These are phyloP conservation scores for Leishmania major DNA, from an alignment of 208 protist genomes.

Conservation along the genomic window DNA sequence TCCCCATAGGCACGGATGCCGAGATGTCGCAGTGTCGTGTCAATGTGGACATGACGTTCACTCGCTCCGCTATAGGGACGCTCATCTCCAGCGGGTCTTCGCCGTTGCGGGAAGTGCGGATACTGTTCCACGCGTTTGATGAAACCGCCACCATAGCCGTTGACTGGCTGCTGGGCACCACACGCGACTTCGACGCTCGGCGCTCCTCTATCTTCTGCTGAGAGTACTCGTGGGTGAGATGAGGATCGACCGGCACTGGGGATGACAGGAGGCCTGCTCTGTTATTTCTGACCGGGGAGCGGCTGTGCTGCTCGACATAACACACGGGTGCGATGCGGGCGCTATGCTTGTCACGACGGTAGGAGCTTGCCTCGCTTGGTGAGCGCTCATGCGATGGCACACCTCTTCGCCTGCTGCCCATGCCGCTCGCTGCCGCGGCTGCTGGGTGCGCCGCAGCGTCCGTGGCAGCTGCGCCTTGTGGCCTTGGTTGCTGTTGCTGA, in stretches of 20 bases:
- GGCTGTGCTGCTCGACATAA: neutral
- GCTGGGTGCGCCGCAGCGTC: neutral
- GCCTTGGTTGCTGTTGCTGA: slow-evolving; percentile 8
- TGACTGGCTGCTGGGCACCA: neutral
- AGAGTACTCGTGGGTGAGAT: slow-evolving; percentile 15
- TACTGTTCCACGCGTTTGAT: slow-evolving; percentile 30
- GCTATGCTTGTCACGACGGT: neutral
- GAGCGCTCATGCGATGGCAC: neutral
- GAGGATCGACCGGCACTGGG: neutral
- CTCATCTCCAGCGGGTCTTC: slow-evolving; percentile 35
- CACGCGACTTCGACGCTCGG: slow-evolving; percentile 1
- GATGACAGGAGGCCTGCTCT: neutral
- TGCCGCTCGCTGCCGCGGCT: neutral
- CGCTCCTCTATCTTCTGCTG: slow-evolving; percentile 21
- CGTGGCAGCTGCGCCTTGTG: neutral
- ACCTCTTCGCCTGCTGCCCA: neutral
- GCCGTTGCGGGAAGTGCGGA: slow-evolving; percentile 20
- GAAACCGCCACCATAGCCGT: neutral
- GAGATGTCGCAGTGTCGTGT: slow-evolving; percentile 1
- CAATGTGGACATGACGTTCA: neutral
- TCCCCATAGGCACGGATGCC: neutral
- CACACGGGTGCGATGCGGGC: neutral
- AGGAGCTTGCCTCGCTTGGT: slow-evolving; percentile 5
- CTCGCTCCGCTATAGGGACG: slow-evolving; percentile 25
- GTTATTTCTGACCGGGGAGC: neutral